Evolutionary conservation across 1,284 basidiomycete genomes (phyloP).

Genomic region (Microbotryum violaceum): DNA sequence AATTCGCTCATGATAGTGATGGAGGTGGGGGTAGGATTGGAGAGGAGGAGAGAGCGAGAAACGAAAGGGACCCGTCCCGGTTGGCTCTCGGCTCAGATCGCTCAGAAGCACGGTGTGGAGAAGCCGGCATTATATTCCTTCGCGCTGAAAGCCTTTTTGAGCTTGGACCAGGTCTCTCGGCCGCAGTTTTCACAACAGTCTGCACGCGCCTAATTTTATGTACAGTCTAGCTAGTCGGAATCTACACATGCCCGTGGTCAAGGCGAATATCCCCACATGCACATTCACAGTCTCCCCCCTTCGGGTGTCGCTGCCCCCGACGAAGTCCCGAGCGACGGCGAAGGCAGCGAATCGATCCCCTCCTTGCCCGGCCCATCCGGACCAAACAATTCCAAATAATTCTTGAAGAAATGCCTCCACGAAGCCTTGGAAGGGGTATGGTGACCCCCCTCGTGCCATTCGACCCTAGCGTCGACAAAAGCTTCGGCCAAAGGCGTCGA

Average conservation of each 20-base stretch:
- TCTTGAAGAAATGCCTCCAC: constrained; percentile 61
- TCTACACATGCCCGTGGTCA: constrained; percentile 10
- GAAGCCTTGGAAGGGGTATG: constrained; percentile 65
- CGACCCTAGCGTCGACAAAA: constrained; percentile 54
- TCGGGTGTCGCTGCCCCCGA: too few relatives aligned
- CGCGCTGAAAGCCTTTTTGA: too few relatives aligned
- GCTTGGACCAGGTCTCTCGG: too few relatives aligned
- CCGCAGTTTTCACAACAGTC: too few relatives aligned
- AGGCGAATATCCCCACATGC: neutral
- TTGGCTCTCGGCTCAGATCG: neutral
- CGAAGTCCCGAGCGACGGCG: constrained; percentile 5
- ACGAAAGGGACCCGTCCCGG: neutral
- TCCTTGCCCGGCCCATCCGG: constrained; percentile 6
- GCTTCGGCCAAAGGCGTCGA: constrained; percentile 55
- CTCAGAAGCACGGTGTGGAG: too few relatives aligned
- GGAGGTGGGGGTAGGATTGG: neutral
- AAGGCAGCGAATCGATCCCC: constrained; percentile 5
- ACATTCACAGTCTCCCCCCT: neutral
- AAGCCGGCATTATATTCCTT: too few relatives aligned
- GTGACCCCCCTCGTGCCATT: constrained; percentile 72
- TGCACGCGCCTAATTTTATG: too few relatives aligned
- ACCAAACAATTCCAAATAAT: constrained; percentile 19
- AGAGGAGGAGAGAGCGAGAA: neutral
- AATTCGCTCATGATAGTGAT: neutral
- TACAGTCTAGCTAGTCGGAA: too few relatives aligned